Conservation (phyloP, 2,329 filamentous ascomycete species). For the Venturia carpophila region DNA sequence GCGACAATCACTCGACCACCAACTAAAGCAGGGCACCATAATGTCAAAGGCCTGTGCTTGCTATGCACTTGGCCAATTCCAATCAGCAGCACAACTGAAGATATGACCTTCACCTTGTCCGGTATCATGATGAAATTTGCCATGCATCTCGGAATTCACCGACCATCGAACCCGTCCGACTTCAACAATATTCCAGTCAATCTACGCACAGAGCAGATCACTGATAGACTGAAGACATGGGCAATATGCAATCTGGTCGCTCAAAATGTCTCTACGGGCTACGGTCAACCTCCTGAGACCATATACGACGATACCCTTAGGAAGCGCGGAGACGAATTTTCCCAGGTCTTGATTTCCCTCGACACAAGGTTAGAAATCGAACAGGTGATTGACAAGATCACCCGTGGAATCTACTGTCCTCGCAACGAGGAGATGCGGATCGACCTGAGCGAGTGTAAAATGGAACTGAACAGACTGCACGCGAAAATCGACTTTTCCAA, state of each 20-base stretch:
- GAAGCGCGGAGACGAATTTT: conserved; percentile 51
- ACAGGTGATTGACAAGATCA: conserved; percentile 68
- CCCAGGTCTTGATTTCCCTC: conserved; percentile 50
- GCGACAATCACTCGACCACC: conserved; percentile 65
- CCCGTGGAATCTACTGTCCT: conserved; percentile 72
- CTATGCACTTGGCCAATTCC: conserved; percentile 77
- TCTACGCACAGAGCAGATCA: conserved; percentile 68
- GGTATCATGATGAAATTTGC: conserved; percentile 84
- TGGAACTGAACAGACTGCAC: neutral
- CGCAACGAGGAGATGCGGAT: conserved; percentile 46
- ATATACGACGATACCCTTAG: conserved; percentile 68
- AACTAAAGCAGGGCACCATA: conserved; percentile 55
- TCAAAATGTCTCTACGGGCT: conserved; percentile 72
- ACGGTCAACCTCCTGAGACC: conserved; percentile 72
- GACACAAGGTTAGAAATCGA: conserved; percentile 64
- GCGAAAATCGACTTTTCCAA: conserved; percentile 7
- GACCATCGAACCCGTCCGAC: conserved; percentile 74
- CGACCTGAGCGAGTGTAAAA: neutral
- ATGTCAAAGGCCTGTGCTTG: conserved; percentile 73
- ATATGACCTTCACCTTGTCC: conserved; percentile 73
- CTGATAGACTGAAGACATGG: conserved; percentile 73
- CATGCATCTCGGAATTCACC: conserved; percentile 73
- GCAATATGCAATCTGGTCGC: conserved; percentile 79
- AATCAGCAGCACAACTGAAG: conserved; percentile 70
- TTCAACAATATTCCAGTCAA: conserved; percentile 70